Evolutionary conservation across 352 stramenopile genomes (phyloP).

Genomic region (Phytophthora ramorum): DNA sequence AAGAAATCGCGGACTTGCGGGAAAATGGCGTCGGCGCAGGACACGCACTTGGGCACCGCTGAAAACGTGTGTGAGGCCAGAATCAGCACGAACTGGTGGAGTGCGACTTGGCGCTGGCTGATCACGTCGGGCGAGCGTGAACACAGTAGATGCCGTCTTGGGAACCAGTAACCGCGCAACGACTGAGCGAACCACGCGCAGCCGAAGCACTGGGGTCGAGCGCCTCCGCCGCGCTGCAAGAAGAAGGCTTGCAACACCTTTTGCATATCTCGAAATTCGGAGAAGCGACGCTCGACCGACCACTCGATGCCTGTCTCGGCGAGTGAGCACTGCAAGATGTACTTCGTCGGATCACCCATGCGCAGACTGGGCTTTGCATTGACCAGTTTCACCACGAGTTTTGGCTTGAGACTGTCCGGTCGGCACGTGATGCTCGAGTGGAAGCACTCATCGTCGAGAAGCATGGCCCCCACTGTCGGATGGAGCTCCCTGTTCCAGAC

Average conservation of each 20-base stretch:
- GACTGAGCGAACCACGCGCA: constrained; percentile 78
- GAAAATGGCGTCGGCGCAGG: constrained; percentile 67
- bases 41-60: constrained; percentile 72
- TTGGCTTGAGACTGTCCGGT: constrained; percentile 52
- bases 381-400: constrained; percentile 57
- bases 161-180: constrained; percentile 65
- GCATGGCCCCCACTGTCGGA: constrained; percentile 16
- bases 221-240: constrained; percentile 23
- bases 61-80: constrained; percentile 80
- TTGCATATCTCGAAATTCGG: constrained; percentile 69
- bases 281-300: constrained; percentile 73
- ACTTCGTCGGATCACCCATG: constrained; percentile 35
- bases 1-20: constrained; percentile 75
- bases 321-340: constrained; percentile 54
- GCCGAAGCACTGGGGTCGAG: constrained; percentile 70
- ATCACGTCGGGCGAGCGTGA: constrained; percentile 58
- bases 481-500: neutral
- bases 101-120: constrained; percentile 46
- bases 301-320: constrained; percentile 53
- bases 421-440: constrained; percentile 68
- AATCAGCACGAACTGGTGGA: constrained; percentile 67
- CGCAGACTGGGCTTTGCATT: constrained; percentile 23
- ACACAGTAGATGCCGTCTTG: constrained; percentile 60
- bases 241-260: constrained; percentile 67
- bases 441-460: constrained; percentile 42